Evolutionary conservation across 225 moss, liverwort and hornwort genomes (phyloP), one percentile per base, ranked within the genome.

Genomic region (Asterella californica): DNA sequence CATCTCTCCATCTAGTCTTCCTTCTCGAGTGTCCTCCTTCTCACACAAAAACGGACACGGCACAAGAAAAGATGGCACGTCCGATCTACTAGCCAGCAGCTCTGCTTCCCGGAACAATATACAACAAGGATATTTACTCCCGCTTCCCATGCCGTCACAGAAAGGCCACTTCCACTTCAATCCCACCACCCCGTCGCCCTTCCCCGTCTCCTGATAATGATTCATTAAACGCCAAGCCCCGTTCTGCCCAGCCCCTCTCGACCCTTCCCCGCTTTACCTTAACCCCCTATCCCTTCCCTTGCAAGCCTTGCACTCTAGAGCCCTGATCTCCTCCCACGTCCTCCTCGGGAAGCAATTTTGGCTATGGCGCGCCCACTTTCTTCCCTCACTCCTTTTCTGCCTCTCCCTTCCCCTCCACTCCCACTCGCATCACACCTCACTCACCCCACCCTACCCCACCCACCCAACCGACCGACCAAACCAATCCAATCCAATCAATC

Each of bases 101-200:
- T 29, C 78, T 78, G 27, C 78, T 32, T 45, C 49, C 36, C 42
- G 12, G 17, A 49, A 50, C 65, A 47, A 67, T 33, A 48, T 0
- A 49, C 47, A 47, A 30, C 47, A 22, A 65, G 19, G 78, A 78
- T 78, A 78, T 47, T 65, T 67, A 55, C 65, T 48, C 47, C 47
- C 64, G 64, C 48, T 67, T 78, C 50, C 63, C 78, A 78, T 78
- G 46, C 78, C 78, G 65, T 78, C 78, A 10, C 30, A 49, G 25
- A 78, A 47, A 78, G n/a, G 67, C 46, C 64, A 50, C 78, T 33
- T 49, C 65, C 65, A n/a, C 78, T 66, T 30, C 78, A 78, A 78
- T 78, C 67, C 78, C 64, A 37, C 76, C 61, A 38, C 76, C 60
- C 38, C 36, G 14, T 76, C 76, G 42, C 47, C 76, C 60, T 76